Base-by-base conservation (phyloP, 139 green algal species). In the Spirogloea muscicola region DNA sequence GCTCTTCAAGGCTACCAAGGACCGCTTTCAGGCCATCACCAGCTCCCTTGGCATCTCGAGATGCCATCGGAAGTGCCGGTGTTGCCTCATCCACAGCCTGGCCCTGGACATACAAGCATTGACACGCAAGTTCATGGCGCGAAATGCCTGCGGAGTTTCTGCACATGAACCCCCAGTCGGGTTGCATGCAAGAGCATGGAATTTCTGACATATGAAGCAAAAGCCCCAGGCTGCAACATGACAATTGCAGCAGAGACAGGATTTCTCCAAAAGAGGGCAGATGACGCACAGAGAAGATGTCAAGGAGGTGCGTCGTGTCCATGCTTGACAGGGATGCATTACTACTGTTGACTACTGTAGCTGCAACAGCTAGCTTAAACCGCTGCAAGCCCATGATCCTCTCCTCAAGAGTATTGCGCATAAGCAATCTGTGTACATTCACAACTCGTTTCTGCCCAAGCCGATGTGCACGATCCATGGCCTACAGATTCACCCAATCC, bases 361-460 rank as follows among this genome's bases (percentile, higher is more conserved):
- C 87, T 6, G 91, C 90, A 2, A 98, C 84, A 72, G 94, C 90
- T 52, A 96, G 76, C 85, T 99, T 98, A 88, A 98, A 98, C 68
- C 89, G 84, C 88, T 98, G 94, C 80, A 99, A 85, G 60, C 69
- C 74, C 74, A 91, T 89, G 29, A 85, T 67, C 74, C 89, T 87
- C 79, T 91, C 89, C 80, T 92, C 89, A 31, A 93, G 68, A 1
- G 89, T 93, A 62, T 75, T 80, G 3, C 74, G 49, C 68, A 86
- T 91, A 38, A 84, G 70, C 39, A 84, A 84, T 38, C 94, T 85
- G 88, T 97, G 97, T 74, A 99, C 94, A 59, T 92, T 96, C 42
- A 99, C 94, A 2, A 90, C 91, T 34, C 90, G 86, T 7, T 74
- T 84, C 88, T 99, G 94, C 1, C 94, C 94, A 49, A 99, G 89